Conservation (phyloP, 2,329 filamentous ascomycete genomes). For the Monosporascus sp. region DNA sequence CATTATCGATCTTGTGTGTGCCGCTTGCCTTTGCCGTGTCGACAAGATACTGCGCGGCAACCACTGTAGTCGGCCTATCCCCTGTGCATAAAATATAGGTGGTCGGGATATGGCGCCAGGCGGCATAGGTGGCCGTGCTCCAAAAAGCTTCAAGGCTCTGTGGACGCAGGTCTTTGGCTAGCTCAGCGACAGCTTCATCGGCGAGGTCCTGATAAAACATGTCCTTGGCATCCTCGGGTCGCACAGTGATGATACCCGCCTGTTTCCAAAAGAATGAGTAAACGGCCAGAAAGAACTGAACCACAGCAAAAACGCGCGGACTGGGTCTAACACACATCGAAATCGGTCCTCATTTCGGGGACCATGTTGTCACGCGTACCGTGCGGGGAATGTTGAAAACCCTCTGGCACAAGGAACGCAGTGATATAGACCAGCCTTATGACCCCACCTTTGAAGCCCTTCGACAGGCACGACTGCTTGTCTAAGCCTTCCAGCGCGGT, state of each 20-base stretch:
- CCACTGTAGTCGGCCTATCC: constrained; percentile 10
- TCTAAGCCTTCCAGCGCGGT: constrained; percentile 17
- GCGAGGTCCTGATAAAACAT: constrained; percentile 22
- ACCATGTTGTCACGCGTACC: constrained; percentile 15
- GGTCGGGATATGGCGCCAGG: constrained; percentile 19
- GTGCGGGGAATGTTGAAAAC: constrained; percentile 15
- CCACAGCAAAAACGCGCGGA: no score
- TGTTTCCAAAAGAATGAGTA: constrained; percentile 2
- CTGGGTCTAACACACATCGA: constrained; percentile 6
- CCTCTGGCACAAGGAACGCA: constrained; percentile 19
- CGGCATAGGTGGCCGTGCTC: constrained; percentile 16
- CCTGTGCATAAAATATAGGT: constrained; percentile 14
- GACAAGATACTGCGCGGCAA: constrained; percentile 10
- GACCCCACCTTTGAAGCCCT: constrained; percentile 14
- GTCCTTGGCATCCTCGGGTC: constrained; percentile 14
- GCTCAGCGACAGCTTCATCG: constrained; percentile 11
- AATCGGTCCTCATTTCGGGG: constrained; percentile 15
- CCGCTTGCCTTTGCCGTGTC: constrained; percentile 12
- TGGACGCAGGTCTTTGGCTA: constrained; percentile 13
- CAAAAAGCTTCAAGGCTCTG: constrained; percentile 19
- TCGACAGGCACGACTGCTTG: constrained; percentile 8
- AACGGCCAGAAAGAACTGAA: neutral
- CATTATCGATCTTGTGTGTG: constrained; percentile 13
- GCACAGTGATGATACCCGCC: constrained; percentile 14
- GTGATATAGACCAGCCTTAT: constrained; percentile 17